Conservation (phyloP, 257 asterid species). For the Plectranthus barbatus region DNA sequence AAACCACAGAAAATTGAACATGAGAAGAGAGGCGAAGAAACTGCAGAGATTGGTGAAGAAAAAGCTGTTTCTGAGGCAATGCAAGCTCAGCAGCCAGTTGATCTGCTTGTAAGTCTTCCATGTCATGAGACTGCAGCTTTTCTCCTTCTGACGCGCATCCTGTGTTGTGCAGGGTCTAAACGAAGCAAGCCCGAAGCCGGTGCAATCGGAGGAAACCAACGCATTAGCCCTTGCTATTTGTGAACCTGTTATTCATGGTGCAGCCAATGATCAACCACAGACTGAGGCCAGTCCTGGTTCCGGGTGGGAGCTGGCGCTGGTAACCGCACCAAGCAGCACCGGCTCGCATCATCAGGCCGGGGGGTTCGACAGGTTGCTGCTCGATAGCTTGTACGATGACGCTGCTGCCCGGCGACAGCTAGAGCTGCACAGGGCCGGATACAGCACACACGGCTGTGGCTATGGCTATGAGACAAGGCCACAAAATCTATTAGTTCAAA, state of each 20-base stretch:
- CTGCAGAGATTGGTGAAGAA: constrained; percentile 16
- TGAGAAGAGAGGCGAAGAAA: constrained; percentile 20
- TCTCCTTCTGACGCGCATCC: not conserved
- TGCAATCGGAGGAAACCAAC: constrained; percentile 55
- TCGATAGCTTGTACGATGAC: constrained; percentile 86
- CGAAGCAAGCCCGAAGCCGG: constrained; percentile 40
- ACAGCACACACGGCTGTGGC: constrained; percentile 25
- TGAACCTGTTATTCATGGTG: constrained; percentile 36
- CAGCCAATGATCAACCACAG: constrained; percentile 36
- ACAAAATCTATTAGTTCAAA: constrained; percentile 29
- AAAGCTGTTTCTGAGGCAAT: constrained; percentile 18
- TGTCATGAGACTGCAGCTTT: too few species aligned
- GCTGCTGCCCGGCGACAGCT: constrained; percentile 53
- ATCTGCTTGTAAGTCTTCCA: constrained; percentile 47
- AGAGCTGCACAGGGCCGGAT: constrained; percentile 60
- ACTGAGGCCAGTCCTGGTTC: constrained; percentile 17
- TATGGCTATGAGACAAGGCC: constrained; percentile 17
- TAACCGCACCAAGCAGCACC: constrained; percentile 62
- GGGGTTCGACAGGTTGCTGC: constrained; percentile 64
- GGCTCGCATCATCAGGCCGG: constrained; percentile 57
- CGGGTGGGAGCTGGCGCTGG: constrained; percentile 91
- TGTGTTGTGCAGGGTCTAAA: constrained; percentile 41
- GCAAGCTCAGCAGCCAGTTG: constrained; percentile 36
- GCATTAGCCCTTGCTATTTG: constrained; percentile 73
- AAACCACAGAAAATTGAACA: constrained; percentile 22